These are phyloP conservation scores for Thermothielavioides terrestris DNA, from an alignment of 495 filamentous ascomycete species.

Conservation along the genomic window DNA sequence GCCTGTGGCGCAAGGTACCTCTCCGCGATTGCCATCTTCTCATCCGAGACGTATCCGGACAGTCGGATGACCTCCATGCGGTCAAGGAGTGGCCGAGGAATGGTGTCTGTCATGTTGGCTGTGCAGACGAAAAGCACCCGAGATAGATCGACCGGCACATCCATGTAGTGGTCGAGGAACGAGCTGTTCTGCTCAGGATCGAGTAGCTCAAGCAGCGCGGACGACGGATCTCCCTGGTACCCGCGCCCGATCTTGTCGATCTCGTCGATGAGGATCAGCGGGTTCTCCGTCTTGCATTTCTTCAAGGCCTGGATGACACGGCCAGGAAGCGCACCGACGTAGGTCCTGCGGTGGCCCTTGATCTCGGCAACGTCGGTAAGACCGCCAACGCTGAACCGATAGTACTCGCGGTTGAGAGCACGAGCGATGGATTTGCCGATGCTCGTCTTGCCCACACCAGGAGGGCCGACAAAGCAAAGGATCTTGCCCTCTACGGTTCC, in stretches of 20 bases:
- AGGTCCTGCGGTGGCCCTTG: constrained; percentile 94
- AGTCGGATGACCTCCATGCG: constrained; percentile 98
- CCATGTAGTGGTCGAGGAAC: constrained; percentile 98
- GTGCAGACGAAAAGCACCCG: constrained; percentile 99
- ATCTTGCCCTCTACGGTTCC: constrained; percentile 99
- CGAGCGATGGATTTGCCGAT: constrained; percentile 97
- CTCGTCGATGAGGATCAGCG: constrained; percentile 93
- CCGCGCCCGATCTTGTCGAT: constrained; percentile 95
- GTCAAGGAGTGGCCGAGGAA: constrained; percentile 87
- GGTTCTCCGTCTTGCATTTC: constrained; percentile 98
- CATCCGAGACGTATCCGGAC: constrained; percentile 93
- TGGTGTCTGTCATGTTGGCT: constrained; percentile 98
- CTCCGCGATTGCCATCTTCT: constrained; percentile 98
- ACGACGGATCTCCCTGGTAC: constrained; percentile 93
- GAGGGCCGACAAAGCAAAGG: constrained; percentile 92
- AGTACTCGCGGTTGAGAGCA: constrained; percentile 90
- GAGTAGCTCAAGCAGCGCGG: constrained; percentile 85
- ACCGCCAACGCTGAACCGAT: constrained; percentile 95
- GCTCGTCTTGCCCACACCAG: constrained; percentile 93
- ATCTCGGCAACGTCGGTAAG: constrained; percentile 98
- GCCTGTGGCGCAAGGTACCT: constrained; percentile 85
- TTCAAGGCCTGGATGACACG: constrained; percentile 97
- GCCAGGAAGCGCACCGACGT: constrained; percentile 92
- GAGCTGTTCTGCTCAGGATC: constrained; percentile 97
- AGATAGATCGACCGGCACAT: constrained; percentile 94